phyloP scores from a whole-genome alignment of 495 filamentous ascomycete genomes.

The Xylaria intraflava region DNA sequence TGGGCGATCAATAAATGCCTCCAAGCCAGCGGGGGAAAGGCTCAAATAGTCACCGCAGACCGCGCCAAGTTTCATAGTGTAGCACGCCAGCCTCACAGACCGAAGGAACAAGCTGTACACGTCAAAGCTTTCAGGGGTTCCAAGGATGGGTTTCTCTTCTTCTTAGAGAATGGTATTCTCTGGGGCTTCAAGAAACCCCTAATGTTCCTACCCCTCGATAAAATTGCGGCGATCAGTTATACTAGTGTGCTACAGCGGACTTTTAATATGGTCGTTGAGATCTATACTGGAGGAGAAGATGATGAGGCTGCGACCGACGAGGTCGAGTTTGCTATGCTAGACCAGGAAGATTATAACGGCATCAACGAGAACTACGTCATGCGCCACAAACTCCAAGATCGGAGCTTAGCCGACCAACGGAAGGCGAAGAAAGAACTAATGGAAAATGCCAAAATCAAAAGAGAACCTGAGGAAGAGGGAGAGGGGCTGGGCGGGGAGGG shows the following conservation, averaged over 20 bases:
- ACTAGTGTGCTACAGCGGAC: slow-evolving; percentile 86
- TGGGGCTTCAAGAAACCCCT: slow-evolving; percentile 96
- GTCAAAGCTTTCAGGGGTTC: slow-evolving; percentile 86
- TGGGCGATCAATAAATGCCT: slow-evolving; percentile 58
- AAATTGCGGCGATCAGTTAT: slow-evolving; percentile 76
- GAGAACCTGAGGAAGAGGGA: slow-evolving; percentile 58
- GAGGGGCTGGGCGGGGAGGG: slow-evolving; percentile 45
- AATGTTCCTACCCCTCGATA: slow-evolving; percentile 72
- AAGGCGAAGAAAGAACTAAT: slow-evolving; percentile 62
- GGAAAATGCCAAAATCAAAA: slow-evolving; percentile 41
- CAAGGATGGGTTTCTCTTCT: slow-evolving; percentile 93
- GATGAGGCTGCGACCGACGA: slow-evolving; percentile 53
- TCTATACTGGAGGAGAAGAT: slow-evolving; percentile 29
- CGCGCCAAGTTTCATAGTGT: slow-evolving; percentile 71
- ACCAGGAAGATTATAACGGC: slow-evolving; percentile 73
- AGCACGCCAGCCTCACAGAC: slow-evolving; percentile 73
- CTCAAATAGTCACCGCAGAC: slow-evolving; percentile 58
- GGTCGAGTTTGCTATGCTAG: slow-evolving; percentile 79
- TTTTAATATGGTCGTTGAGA: slow-evolving; percentile 81
- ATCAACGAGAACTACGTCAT: slow-evolving; percentile 78
- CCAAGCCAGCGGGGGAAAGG: slow-evolving; percentile 47
- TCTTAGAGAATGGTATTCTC: slow-evolving; percentile 77
- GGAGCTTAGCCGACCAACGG: slow-evolving; percentile 81
- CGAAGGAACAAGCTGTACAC: slow-evolving; percentile 85
- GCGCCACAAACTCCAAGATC: slow-evolving; percentile 75